Base-by-base conservation (phyloP, 106 monocot genomes). In the Platanthera zijinensis region DNA sequence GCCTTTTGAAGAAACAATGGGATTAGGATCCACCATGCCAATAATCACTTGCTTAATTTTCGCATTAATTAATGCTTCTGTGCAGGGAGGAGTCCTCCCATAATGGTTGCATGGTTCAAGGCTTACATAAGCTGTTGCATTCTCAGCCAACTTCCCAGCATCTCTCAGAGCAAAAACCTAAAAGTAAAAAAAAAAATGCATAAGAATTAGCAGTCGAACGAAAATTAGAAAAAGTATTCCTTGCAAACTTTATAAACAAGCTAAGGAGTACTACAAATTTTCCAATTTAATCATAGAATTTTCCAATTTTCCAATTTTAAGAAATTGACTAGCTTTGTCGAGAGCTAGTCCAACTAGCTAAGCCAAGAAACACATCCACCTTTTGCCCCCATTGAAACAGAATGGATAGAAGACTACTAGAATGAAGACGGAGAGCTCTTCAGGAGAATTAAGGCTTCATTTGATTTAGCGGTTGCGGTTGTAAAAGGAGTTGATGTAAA, bases 1-100 rank as follows among this genome's bases (percentile, higher is more conserved):
- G 73, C 96, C 96, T 80, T 91, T 89, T 54, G 96, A 97, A 66
- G 85, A 87, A 30, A 97, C 93, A 77, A 97, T 87, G 15, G 96
- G 91, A 74, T 97, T 97, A 48, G 96, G 96, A 74, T 97, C 96
- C 14, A 87, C 89, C 96, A 97, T 94, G 54, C 96, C 96, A 80
- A 97, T 80, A 22, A 94, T 84, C 51, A 93, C 96, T 25, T 87
- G 64, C 30, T 87, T 93, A 3, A 97, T 89, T 67, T 84, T 87
- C 15, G 93, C 91, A 48, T 66, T 61, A 78, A 97, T 89, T 9
- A 97, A 71, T 71, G 91, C 93, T 89, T 94, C 89, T n/a, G 93
- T 87, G 78, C 96, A 97, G 45, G 96, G 96, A 71, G 96, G 96
- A 47, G 96, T 94, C 80, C 93, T 91, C 21, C 96, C 96, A 76